Conservation (phyloP, 352 stramenopile species). For the Globisporangium cylindrosporum region DNA sequence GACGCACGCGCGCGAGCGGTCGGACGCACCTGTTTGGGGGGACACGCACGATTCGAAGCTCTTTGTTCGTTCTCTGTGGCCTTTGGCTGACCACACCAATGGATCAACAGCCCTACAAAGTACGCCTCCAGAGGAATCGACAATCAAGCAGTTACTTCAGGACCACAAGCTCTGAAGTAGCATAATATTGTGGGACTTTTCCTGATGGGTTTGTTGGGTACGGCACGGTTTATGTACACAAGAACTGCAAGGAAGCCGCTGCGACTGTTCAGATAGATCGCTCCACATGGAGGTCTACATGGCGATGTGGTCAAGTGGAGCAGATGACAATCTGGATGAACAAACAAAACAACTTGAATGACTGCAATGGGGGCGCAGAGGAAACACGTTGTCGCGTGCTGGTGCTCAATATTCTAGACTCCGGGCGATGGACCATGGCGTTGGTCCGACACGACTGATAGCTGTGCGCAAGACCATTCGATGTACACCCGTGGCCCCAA, state of each 20-base stretch:
- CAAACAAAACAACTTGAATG: too few species aligned
- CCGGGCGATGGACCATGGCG: too few species aligned
- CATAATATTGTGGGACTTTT: neutral
- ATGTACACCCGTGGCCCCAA: neutral
- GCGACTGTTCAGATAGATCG: neutral
- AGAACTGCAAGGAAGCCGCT: neutral
- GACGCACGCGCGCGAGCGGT: neutral
- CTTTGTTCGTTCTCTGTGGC: slow-evolving; percentile 18
- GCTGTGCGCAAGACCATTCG: neutral
- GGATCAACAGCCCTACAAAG: slow-evolving; percentile 21
- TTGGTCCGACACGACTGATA: neutral
- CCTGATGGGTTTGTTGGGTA: neutral
- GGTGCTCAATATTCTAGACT: slow-evolving; percentile 6
- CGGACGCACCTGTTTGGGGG: slow-evolving; percentile 16
- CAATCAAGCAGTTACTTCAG: slow-evolving; percentile 10
- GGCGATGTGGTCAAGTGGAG: neutral
- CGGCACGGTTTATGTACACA: neutral
- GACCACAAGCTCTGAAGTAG: neutral
- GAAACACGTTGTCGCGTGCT: slow-evolving; percentile 17
- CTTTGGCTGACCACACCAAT: slow-evolving; percentile 18
- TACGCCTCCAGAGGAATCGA: slow-evolving; percentile 12
- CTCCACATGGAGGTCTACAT: neutral
- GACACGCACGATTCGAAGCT: neutral
- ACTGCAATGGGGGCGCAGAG: slow-evolving; percentile 6
- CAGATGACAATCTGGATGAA: too few species aligned